Conservation (phyloP, 1,284 basidiomycete genomes). For the Prillingera fragicola region DNA sequence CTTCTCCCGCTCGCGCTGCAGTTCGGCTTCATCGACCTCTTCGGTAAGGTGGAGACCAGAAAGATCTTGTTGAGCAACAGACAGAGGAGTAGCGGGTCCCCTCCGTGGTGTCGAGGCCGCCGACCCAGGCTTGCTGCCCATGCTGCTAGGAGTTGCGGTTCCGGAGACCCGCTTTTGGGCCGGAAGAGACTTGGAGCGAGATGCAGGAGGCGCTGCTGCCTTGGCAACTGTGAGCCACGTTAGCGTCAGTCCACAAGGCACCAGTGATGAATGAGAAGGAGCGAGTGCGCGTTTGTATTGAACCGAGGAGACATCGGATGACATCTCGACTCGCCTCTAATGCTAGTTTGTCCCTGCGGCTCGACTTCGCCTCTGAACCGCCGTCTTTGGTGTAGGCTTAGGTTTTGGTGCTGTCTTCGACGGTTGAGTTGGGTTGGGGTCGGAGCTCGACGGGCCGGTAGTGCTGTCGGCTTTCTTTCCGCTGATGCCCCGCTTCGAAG, state of each 20-base stretch:
- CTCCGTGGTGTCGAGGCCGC: slow-evolving; percentile 42
- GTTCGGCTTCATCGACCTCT: slow-evolving; percentile 48
- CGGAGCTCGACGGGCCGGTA: no score
- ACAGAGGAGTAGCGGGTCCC: slow-evolving; percentile 47
- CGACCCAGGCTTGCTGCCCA: slow-evolving; percentile 23
- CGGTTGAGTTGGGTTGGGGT: not conserved
- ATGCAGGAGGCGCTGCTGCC: slow-evolving; percentile 23
- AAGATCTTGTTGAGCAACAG: slow-evolving; percentile 54
- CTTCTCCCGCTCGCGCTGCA: slow-evolving; percentile 52
- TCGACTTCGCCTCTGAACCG: no score
- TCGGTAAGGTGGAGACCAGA: slow-evolving; percentile 64
- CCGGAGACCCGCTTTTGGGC: slow-evolving; percentile 26
- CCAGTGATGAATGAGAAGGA: no score
- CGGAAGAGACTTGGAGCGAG: slow-evolving; percentile 31
- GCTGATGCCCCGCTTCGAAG: no score
- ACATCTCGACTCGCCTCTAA: slow-evolving; percentile 20
- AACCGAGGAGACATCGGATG: slow-evolving; percentile 14
- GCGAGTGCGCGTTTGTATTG: not conserved
- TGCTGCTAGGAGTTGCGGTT: slow-evolving; percentile 18
- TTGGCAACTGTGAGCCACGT: slow-evolving; percentile 27
- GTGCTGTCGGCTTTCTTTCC: no score
- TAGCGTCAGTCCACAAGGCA: slow-evolving; percentile 13
- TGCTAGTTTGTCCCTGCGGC: no score
- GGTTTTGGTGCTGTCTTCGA: slow-evolving; percentile 3
- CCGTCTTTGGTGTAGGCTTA: no score